Base-by-base conservation (phyloP, 192 early-diverging fungal species). In the Geranomyces variabilis region DNA sequence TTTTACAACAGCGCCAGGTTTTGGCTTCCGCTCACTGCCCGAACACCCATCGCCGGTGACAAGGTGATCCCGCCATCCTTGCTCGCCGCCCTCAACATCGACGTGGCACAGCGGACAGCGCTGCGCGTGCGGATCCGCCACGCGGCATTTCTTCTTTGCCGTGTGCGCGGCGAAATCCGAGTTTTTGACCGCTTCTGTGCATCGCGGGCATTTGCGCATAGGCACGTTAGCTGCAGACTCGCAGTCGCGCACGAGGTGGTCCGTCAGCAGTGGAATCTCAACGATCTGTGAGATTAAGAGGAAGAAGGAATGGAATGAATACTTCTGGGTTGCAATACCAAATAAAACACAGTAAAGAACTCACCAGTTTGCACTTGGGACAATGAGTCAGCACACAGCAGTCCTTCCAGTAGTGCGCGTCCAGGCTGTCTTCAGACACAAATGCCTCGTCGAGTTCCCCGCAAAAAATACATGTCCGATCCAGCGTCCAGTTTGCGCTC, bases 341-440 rank as follows among this genome's bases (percentile, higher is more conserved):
- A 31, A 44, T 28, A 36, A 33, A 63, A 41, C 36, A 41, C 36
- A 41, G 22, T 30, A 14, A 9, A 77, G 15, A 24, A 3, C 85
- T 77, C 79, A 93, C 91, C 66, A 86, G 79, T 55, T 88, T 81
- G 74, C 92, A 93, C 29, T 83, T 71, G 0, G 90, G 84, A 64
- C 92, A 93, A 13, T 85, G 84, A 17, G 83, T 86, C 5, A 92
- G 77, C 75, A 90, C 79, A 1, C 90, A 87, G 68, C 92, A 93
- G 13, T 91, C 86, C 29, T 83, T 80, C 89, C 92, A 93, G 64
- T 93, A 92, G 70, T 93, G 92, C 22, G 81, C 71, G 19, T 92
- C 88, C 33, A 93, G 70, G 12, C 77, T 85, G 49, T 92, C 90
- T 29, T 92, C 90, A 41, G n/a, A n/a, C 8, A 83, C 89, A 56